Percentiles rank a stretch among this genome's conserved stretches.
Evolutionary conservation across 2,329 filamentous ascomycete species (phyloP).

Genomic region (Colletotrichum filicis): DNA sequence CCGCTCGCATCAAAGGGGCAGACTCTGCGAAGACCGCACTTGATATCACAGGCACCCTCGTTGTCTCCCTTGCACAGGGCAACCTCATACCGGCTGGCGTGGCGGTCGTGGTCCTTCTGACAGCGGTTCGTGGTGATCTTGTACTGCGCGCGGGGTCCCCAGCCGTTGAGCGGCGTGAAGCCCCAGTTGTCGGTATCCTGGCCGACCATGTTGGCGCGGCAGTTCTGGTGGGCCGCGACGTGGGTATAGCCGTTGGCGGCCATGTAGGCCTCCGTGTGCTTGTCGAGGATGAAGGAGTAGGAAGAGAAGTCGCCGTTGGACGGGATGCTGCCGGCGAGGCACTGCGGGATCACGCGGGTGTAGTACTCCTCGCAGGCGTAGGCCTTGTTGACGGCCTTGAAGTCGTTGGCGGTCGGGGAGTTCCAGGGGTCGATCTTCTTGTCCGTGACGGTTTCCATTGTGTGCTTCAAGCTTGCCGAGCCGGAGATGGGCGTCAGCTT

Average conservation of each 20-base stretch:
- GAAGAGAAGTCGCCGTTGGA: not conserved
- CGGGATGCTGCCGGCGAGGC: not conserved
- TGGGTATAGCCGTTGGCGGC: slow-evolving; percentile 3
- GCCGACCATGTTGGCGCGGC: not conserved
- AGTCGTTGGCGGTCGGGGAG: slow-evolving; percentile 5
- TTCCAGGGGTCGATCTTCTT: not conserved
- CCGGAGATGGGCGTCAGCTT: not conserved
- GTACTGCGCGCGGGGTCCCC: slow-evolving; percentile 6
- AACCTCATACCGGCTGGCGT: slow-evolving; percentile 26
- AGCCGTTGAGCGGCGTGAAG: slow-evolving; percentile 14
- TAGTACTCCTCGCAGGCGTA: slow-evolving; percentile 8
- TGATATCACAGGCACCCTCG: slow-evolving; percentile 11
- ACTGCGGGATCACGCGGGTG: slow-evolving; percentile 4
- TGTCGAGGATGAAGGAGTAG: slow-evolving; percentile 10
- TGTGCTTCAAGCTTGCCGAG: not conserved
- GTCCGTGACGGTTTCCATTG: not conserved
- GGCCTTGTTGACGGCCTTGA: slow-evolving; percentile 6
- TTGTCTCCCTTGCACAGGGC: slow-evolving; percentile 20
- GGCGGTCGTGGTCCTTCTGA: slow-evolving; percentile 7
- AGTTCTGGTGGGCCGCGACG: slow-evolving; percentile 14
- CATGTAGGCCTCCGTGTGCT: slow-evolving; percentile 17
- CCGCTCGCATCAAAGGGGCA: not conserved
- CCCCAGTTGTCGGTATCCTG: slow-evolving; percentile 20
- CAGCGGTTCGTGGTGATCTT: slow-evolving; percentile 9
- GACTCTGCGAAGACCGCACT: slow-evolving; percentile 16